Conservation (phyloP, 345 rosid species). For the Brassica carinata region DNA sequence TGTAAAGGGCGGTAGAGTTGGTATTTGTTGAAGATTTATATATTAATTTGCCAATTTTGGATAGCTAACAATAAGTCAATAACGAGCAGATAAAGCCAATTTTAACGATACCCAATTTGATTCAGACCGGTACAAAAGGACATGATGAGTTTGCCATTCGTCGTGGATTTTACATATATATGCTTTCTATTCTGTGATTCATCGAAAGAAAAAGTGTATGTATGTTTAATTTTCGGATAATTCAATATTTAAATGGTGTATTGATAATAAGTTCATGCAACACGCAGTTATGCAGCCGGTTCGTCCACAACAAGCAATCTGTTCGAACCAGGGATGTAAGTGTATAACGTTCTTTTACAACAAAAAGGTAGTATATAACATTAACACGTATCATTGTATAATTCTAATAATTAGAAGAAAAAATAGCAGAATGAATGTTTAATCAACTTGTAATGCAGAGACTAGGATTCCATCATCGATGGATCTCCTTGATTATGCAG, state of each 20-base stretch:
- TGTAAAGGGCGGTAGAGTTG: slow-evolving; percentile 28
- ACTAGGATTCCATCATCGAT: too few species aligned
- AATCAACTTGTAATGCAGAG: too few species aligned
- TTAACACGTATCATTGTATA: background rate
- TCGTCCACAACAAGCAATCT: slow-evolving; percentile 10
- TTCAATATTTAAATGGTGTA: background rate
- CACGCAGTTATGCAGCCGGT: slow-evolving; percentile 20
- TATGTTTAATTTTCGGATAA: background rate
- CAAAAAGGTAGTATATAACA: background rate
- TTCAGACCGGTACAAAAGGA: background rate
- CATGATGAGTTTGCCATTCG: background rate
- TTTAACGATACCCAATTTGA: background rate
- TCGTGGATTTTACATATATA: background rate
- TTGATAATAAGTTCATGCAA: background rate
- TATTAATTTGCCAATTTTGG: background rate
- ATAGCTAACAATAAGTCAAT: slow-evolving; percentile 1
- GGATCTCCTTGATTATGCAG: too few species aligned
- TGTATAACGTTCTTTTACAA: background rate
- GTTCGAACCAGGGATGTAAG: background rate
- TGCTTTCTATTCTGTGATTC: background rate
- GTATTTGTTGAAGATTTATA: slow-evolving; percentile 4
- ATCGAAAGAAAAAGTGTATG: background rate
- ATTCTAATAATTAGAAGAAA: background rate
- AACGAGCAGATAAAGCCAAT: slow-evolving; percentile 20
- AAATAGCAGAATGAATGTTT: background rate